Conservation (phyloP, 495 filamentous ascomycete genomes). For the Parathielavia hyrcaniae region DNA sequence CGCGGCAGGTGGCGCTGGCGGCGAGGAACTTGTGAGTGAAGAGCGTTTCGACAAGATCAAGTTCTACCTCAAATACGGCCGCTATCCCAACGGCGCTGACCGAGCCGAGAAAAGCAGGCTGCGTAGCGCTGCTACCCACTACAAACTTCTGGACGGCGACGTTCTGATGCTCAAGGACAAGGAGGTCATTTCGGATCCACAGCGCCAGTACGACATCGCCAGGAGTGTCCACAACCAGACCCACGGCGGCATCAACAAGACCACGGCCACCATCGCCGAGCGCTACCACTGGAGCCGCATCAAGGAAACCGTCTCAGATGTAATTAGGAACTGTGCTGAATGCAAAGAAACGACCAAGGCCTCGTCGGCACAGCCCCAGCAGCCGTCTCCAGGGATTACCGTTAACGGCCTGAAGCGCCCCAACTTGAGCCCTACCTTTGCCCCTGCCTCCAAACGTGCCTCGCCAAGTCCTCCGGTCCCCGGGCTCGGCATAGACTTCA, state of each 20-base stretch:
- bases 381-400: slow-evolving; percentile 7
- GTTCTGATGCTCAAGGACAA: slow-evolving; percentile 95
- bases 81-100: slow-evolving; percentile 90
- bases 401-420: slow-evolving; percentile 28
- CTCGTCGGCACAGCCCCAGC: slow-evolving; percentile 21
- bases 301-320: slow-evolving; percentile 91
- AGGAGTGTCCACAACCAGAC: slow-evolving; percentile 62
- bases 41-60: slow-evolving; percentile 98
- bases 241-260: slow-evolving; percentile 98
- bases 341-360: slow-evolving; percentile 76
- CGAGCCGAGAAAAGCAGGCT: slow-evolving; percentile 93
- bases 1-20: slow-evolving; percentile 40
- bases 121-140: slow-evolving; percentile 89
- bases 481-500: slow-evolving; percentile 5
- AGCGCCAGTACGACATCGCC: slow-evolving; percentile 88
- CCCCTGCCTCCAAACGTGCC: slow-evolving; percentile 28
- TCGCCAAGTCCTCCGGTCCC: slow-evolving; percentile 25
- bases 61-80: slow-evolving; percentile 90
- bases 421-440: slow-evolving; percentile 14
- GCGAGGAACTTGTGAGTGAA: slow-evolving; percentile 86
- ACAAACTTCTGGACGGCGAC: slow-evolving; percentile 75
- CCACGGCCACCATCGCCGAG: slow-evolving; percentile 87
- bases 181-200: slow-evolving; percentile 88
- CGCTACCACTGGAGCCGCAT: slow-evolving; percentile 98
- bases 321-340: slow-evolving; percentile 85